Evolutionary conservation across 306 rosid species (phyloP).

Genomic region (Canavalia ensiformis): DNA sequence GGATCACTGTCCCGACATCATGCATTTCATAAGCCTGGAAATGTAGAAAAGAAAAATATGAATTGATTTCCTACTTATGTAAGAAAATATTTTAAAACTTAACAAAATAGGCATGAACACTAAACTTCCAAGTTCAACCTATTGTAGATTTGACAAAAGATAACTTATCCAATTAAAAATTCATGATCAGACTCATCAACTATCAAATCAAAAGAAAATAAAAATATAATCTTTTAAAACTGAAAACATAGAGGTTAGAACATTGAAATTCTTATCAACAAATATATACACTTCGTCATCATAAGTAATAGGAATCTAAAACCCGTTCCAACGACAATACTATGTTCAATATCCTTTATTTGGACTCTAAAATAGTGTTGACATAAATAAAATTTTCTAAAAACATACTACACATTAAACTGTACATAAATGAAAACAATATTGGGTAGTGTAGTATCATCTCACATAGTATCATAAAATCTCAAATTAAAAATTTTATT

Average conservation of each 20-base stretch:
- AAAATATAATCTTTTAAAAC: background rate
- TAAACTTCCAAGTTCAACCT: background rate
- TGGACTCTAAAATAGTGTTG: background rate
- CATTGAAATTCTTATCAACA: too few relatives aligned
- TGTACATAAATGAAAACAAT: background rate
- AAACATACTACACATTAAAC: background rate
- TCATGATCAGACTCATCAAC: background rate
- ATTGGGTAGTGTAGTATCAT: background rate
- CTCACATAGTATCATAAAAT: background rate
- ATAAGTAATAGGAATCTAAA: background rate
- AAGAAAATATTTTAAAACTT: slow-evolving; percentile 42
- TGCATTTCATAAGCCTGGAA: slow-evolving; percentile 50
- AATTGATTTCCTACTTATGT: background rate
- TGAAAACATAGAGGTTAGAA: background rate
- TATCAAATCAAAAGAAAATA: too few relatives aligned
- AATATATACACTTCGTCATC: background rate
- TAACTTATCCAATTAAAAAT: background rate
- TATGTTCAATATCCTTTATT: background rate
- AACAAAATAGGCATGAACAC: too few relatives aligned
- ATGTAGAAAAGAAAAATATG: background rate
- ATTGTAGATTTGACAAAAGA: slow-evolving; percentile 16
- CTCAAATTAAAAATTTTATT: background rate
- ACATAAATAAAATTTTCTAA: background rate
- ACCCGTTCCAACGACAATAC: background rate
- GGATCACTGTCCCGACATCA: slow-evolving; percentile 81